Conservation (phyloP, 805 yeast species). For the Hanseniaspora meyeri region DNA sequence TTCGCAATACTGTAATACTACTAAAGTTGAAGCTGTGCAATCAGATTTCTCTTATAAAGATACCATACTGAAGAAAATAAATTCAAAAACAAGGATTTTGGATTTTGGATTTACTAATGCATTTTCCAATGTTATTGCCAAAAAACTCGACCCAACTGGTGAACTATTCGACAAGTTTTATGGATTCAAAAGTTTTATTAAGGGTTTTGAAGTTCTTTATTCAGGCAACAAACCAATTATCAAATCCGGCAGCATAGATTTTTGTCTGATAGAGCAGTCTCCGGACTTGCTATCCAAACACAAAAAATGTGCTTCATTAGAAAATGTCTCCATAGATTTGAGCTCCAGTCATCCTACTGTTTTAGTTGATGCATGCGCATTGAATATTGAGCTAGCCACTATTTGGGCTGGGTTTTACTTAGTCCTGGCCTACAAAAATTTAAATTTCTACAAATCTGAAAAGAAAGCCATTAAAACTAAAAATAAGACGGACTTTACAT, state of each 20-base stretch:
- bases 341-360: not conserved
- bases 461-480: not conserved
- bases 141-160: conserved; percentile 20
- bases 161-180: conserved; percentile 9
- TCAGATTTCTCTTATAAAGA: not conserved
- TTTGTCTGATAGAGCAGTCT: not conserved
- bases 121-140: conserved; percentile 14
- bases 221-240: not conserved
- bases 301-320: conserved; percentile 15
- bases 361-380: not conserved
- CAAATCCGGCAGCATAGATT: not conserved
- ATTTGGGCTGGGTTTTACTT: conserved; percentile 19
- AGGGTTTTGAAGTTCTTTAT: conserved; percentile 11
- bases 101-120: conserved; percentile 4
- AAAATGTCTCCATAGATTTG: conserved; percentile 18
- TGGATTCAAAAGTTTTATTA: conserved; percentile 19
- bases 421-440: not conserved
- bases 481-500: not conserved
- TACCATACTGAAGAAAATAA: not conserved
- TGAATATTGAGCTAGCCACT: conserved; percentile 2
- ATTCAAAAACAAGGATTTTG: not conserved
- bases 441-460: not conserved
- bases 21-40: not conserved
- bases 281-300: conserved; percentile 3
- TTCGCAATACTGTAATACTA: not conserved